These are phyloP conservation scores for Neonectria sp. DNA, from an alignment of 2,329 filamentous ascomycete genomes.

Conservation along the genomic window DNA sequence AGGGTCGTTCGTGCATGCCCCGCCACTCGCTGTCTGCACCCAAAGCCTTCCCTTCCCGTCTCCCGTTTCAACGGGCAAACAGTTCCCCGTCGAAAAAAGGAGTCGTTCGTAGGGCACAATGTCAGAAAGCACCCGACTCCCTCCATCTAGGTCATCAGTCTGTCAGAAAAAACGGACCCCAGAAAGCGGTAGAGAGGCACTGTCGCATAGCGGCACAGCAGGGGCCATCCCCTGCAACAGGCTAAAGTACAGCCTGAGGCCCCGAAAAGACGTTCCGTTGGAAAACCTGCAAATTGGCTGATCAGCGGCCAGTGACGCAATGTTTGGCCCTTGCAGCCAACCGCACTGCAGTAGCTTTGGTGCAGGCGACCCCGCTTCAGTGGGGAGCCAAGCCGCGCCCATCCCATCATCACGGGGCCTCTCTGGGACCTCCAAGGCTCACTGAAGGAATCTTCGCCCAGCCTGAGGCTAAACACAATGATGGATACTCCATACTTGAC, in stretches of 20 bases:
- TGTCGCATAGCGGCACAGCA: too few relatives aligned
- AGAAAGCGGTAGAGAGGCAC: too few relatives aligned
- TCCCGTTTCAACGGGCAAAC: background rate
- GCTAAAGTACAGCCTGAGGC: background rate
- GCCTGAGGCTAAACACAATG: too few relatives aligned
- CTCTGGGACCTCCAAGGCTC: too few relatives aligned
- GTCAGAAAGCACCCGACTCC: too few relatives aligned
- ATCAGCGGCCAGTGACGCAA: background rate
- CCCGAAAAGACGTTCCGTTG: background rate
- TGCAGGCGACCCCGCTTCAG: background rate
- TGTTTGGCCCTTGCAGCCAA: constrained; percentile 1
- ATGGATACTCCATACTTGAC: background rate
- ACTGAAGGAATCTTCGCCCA: too few relatives aligned
- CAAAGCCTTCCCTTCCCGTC: too few relatives aligned
- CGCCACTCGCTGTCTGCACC: too few relatives aligned
- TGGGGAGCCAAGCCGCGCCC: background rate
- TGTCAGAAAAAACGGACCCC: too few relatives aligned
- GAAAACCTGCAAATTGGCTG: background rate
- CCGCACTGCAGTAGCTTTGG: background rate
- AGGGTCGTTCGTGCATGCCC: too few relatives aligned
- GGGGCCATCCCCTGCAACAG: background rate
- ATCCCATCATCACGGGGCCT: background rate
- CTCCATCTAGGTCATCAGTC: too few relatives aligned
- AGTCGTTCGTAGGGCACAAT: background rate
- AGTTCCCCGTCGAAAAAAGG: background rate